Conservation (phyloP, 1,284 basidiomycete genomes). For the Schizopora paradoxa region DNA sequence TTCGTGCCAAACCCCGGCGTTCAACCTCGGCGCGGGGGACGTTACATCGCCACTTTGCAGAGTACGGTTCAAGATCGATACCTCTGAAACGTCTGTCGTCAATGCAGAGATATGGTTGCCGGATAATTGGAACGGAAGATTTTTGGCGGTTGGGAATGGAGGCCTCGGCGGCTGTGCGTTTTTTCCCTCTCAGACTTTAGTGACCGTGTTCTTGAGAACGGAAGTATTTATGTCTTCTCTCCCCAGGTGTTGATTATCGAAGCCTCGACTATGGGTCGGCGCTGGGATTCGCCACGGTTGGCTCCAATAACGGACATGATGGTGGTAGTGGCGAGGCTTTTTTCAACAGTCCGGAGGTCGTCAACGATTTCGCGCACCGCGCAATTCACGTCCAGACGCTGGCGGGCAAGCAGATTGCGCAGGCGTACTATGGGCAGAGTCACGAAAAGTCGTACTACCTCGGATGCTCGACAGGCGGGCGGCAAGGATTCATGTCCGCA, state of each 20-base stretch:
- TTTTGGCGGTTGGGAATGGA: conserved; percentile 23
- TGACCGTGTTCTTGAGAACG: no score
- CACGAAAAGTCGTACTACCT: conserved; percentile 27
- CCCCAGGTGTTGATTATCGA: conserved; percentile 24
- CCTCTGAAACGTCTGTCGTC: conserved; percentile 3
- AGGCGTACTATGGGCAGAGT: conserved; percentile 23
- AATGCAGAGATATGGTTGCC: conserved; percentile 22
- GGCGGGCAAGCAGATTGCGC: conserved; percentile 25
- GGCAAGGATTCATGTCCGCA: conserved; percentile 24
- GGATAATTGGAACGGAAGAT: conserved; percentile 23
- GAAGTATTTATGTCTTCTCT: conserved; percentile 18
- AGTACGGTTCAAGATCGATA: conserved; percentile 6
- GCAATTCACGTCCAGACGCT: conserved; percentile 26
- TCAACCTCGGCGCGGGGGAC: no score
- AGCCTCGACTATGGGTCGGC: conserved; percentile 23
- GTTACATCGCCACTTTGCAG: conserved; percentile 21
- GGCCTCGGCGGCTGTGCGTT: conserved; percentile 25
- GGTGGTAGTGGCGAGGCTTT: conserved; percentile 24
- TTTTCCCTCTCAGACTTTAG: background rate
- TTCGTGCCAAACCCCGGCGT: no score
- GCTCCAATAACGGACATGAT: conserved; percentile 28
- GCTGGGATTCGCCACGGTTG: conserved; percentile 23
- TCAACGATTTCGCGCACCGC: conserved; percentile 28
- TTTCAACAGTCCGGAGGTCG: conserved; percentile 22
- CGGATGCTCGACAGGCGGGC: conserved; percentile 28